These are phyloP conservation scores for Albophoma yamanashiensis DNA, from an alignment of 2,329 filamentous ascomycete species.

Conservation along the genomic window DNA sequence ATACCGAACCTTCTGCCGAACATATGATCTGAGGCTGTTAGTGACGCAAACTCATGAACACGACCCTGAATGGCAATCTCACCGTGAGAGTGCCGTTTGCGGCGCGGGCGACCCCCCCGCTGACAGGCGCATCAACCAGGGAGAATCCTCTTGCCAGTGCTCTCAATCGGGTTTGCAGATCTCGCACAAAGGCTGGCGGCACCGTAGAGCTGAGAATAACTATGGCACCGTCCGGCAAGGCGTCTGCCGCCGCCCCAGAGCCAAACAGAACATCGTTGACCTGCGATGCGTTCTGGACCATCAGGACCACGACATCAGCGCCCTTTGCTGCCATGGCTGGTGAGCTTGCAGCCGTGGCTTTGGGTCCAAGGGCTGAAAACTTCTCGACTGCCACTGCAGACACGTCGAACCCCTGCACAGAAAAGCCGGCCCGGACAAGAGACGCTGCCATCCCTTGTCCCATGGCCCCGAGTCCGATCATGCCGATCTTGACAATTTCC, in stretches of 20 bases:
- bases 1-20: slow-evolving; percentile 13
- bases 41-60: background rate
- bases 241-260: slow-evolving; percentile 13
- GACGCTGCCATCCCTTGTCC: slow-evolving; percentile 25
- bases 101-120: slow-evolving; percentile 24
- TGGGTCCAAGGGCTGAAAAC: slow-evolving; percentile 14
- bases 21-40: slow-evolving; percentile 18
- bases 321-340: slow-evolving; percentile 16
- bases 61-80: background rate
- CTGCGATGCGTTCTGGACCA: slow-evolving; percentile 24
- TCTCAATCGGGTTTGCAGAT: slow-evolving; percentile 10
- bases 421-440: slow-evolving; percentile 19
- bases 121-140: slow-evolving; percentile 25
- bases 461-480: slow-evolving; percentile 27
- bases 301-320: slow-evolving; percentile 20
- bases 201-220: slow-evolving; percentile 25
- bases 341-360: slow-evolving; percentile 10
- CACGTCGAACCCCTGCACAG: slow-evolving; percentile 23
- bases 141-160: slow-evolving; percentile 13
- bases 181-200: slow-evolving; percentile 17
- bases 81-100: slow-evolving; percentile 24
- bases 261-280: slow-evolving; percentile 21
- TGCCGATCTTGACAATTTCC: slow-evolving; percentile 18
- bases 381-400: slow-evolving; percentile 16
- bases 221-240: slow-evolving; percentile 15